Evolutionary conservation across 768 basidiomycete species (phyloP), one percentile per base, ranked within the genome.

Genomic region (Baorangia bicolor): DNA sequence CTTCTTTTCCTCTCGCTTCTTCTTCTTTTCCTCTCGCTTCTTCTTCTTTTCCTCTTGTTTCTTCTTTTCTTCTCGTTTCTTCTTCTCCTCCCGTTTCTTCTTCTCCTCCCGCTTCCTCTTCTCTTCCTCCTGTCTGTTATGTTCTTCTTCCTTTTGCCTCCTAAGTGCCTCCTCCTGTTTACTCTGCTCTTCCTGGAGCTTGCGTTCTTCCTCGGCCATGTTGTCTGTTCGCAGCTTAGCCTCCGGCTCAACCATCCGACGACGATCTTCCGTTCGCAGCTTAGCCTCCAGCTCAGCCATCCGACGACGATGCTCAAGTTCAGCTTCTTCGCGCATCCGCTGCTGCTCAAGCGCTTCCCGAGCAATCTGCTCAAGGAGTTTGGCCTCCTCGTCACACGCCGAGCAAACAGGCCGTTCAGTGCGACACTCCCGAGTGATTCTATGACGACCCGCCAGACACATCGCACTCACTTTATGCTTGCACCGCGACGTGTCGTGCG

Each of bases 371-470:
- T 78, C 77, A 0, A 73, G 75, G 2, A 64, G 54, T 52, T 70
- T 74, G 0, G 55, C 64, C 34, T 74, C 77, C 14, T 73, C 63
- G 5, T 77, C 75, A 63, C 85, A 86, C 33, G 69, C 70, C 11
- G 37, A 41, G 59, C 85, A 87, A 2, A 58, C 57, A 1, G 77
- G 76, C 2, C 56, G 58, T 0, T 63, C 67, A 44, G 77, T 39
- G 40, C 70, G 65, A 56, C 84, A 88, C 55, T 72, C 69, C 69
- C 75, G 79, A 0, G 52, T 53, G 27, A 69, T 71, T 1, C 42
- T 41, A 56, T 88, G 87, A 1, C 76, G 75, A 6, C 74, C 73
- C 3, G 69, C 51, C 2, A 39, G 13, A 63, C 86, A 88, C 49
- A 64, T 72, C 1, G 57, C 59, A 3, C 62, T 39, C 35, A 82